Evolutionary conservation across 352 stramenopile species (phyloP).

Genomic region (Chrysophaeum taylorii): DNA sequence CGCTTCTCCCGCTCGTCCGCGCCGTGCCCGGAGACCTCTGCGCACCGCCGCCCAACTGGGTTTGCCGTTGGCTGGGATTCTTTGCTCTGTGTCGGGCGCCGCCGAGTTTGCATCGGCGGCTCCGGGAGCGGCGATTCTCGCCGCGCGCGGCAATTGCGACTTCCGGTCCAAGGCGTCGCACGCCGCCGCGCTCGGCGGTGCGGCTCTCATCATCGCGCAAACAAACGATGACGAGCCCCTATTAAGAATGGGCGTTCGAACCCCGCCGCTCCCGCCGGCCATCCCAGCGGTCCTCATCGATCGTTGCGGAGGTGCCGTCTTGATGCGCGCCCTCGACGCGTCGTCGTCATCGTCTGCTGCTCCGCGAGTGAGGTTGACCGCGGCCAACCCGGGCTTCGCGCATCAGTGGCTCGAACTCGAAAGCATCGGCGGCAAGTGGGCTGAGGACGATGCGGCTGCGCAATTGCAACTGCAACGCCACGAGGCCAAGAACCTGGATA

Average conservation of each 20-base stretch:
- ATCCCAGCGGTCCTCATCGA: neutral
- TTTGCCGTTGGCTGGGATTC: neutral
- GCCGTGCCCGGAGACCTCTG: neutral
- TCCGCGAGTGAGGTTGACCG: neutral
- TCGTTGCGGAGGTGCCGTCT: neutral
- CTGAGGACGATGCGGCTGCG: no score
- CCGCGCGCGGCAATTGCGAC: neutral
- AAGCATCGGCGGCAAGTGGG: no score
- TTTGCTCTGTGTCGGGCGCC: neutral
- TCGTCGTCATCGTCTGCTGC: neutral
- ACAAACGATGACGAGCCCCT: neutral
- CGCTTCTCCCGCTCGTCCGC: neutral
- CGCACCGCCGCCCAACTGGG: neutral
- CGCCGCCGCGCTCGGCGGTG: neutral
- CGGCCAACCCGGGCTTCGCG: neutral
- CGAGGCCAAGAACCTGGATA: no score
- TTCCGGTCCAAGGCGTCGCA: neutral
- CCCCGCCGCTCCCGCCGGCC: neutral
- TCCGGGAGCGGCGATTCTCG: neutral
- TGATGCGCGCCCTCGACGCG: neutral
- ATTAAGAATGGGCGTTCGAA: constrained; percentile 1
- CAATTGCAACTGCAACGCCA: no score
- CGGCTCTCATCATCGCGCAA: neutral
- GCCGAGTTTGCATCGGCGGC: neutral
- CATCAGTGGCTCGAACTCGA: constrained; percentile 9